These are phyloP conservation scores for Sporothrix luriei DNA, from an alignment of 2,329 filamentous ascomycete genomes.

Conservation along the genomic window DNA sequence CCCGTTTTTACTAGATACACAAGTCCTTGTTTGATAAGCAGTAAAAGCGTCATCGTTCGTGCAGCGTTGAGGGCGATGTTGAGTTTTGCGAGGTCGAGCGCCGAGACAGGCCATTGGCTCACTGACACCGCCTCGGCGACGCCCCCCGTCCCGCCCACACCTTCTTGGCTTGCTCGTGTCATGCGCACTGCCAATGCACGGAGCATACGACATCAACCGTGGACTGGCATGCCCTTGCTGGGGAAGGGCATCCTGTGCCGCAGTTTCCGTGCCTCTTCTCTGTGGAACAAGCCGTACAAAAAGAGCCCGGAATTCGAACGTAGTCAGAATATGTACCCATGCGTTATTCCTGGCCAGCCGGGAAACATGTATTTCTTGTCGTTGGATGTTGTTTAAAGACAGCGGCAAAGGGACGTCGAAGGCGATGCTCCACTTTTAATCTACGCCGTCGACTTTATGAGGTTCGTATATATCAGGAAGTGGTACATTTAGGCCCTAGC, in stretches of 20 bases:
- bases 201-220: conserved; percentile 17
- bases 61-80: neutral
- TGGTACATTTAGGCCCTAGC: neutral
- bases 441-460: neutral
- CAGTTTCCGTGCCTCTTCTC: neutral
- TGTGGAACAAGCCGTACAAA: too few relatives aligned
- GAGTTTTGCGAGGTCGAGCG: too few relatives aligned
- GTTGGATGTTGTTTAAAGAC: conserved; percentile 5
- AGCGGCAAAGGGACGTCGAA: neutral
- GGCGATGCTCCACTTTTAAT: neutral
- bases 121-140: neutral
- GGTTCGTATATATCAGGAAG: neutral
- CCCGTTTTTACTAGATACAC: neutral
- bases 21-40: neutral
- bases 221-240: neutral
- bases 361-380: neutral
- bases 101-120: neutral
- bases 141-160: conserved; percentile 6
- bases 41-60: neutral
- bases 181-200: conserved; percentile 16
- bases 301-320: neutral
- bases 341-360: neutral
- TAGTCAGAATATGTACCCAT: neutral
- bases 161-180: conserved; percentile 8
- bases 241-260: conserved; percentile 17